These are phyloP conservation scores for Fusarium tjaetaba DNA, from an alignment of 2,329 filamentous ascomycete species.

Conservation along the genomic window DNA sequence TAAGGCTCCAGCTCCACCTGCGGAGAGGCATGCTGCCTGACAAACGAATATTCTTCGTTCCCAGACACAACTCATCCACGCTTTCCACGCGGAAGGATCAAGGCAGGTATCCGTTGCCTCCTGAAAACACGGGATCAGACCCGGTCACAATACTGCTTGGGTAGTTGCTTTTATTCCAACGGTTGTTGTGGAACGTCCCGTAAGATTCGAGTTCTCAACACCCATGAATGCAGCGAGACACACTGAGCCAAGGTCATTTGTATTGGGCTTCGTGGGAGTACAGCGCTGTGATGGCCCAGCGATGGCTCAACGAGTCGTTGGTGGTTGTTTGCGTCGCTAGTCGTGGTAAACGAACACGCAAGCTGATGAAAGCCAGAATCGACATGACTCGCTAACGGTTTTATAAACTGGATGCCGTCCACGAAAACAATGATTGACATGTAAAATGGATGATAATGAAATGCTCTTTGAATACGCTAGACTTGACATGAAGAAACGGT, in stretches of 20 bases:
- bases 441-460: background rate
- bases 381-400: background rate
- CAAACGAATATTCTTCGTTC: background rate
- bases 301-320: background rate
- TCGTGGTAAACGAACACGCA: background rate
- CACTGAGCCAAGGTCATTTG: background rate
- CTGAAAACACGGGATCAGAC: background rate
- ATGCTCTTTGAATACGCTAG: background rate
- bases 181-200: background rate
- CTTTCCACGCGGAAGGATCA: slow-evolving; percentile 7
- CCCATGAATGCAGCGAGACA: background rate
- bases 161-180: background rate
- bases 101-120: slow-evolving; percentile 27
- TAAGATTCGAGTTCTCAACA: background rate
- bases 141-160: background rate
- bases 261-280: background rate
- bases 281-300: background rate
- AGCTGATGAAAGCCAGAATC: background rate
- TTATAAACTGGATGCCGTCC: background rate
- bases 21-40: background rate
- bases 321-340: background rate
- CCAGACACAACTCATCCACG: background rate
- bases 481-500: background rate
- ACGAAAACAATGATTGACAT: background rate
- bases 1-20: slow-evolving; percentile 29